Percentiles rank a stretch among this genome's conserved stretches.
These are phyloP conservation scores for Flagelloscypha sp. DNA, from an alignment of 768 basidiomycete species.

Conservation along the genomic window DNA sequence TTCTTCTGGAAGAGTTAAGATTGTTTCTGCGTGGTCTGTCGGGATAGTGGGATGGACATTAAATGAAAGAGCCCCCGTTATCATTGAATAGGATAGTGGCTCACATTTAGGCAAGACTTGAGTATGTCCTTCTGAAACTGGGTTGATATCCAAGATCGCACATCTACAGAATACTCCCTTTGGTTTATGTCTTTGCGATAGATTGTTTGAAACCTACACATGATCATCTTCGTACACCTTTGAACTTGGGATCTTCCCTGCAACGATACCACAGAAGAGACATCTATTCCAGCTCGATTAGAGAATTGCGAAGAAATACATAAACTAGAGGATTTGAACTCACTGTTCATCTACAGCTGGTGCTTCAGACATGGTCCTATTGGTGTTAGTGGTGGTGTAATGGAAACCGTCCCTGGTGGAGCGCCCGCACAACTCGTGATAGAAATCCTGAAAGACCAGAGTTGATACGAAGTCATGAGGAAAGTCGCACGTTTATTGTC, in stretches of 20 bases:
- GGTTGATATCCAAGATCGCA: constrained; percentile 38
- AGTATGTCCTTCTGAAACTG: constrained; percentile 35
- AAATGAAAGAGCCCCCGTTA: not conserved
- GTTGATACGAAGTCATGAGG: too few relatives aligned
- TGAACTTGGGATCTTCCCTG: constrained; percentile 27
- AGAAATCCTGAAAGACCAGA: too few relatives aligned
- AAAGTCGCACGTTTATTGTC: too few relatives aligned
- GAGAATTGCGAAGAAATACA: too few relatives aligned
- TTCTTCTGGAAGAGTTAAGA: constrained; percentile 53
- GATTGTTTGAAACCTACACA: constrained; percentile 16
- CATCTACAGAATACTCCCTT: constrained; percentile 19
- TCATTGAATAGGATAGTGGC: not conserved
- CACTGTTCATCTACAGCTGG: too few relatives aligned
- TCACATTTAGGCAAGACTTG: constrained; percentile 39
- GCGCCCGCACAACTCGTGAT: too few relatives aligned
- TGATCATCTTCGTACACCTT: constrained; percentile 32
- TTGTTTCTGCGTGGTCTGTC: constrained; percentile 50
- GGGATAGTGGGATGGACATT: not conserved
- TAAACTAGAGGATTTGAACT: too few relatives aligned
- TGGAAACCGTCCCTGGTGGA: too few relatives aligned
- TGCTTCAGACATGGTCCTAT: too few relatives aligned
- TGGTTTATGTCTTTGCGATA: not conserved
- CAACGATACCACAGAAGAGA: constrained; percentile 22
- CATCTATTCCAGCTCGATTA: too few relatives aligned
- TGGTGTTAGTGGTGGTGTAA: too few relatives aligned